Evolutionary conservation across 2,329 filamentous ascomycete species (phyloP).

Genomic region (Nannizzia gypsea): DNA sequence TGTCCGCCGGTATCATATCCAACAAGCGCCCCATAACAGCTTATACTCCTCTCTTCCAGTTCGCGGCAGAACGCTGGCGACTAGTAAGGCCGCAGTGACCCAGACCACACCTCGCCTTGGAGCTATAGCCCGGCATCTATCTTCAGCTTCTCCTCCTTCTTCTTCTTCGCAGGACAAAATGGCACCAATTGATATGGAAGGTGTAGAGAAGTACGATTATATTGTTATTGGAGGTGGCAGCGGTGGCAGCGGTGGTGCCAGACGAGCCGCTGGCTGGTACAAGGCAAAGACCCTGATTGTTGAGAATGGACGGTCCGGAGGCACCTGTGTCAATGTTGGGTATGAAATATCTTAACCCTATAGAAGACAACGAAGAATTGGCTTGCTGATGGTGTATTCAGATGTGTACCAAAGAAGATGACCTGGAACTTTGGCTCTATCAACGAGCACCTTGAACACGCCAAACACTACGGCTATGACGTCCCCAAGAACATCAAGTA

Average conservation of each 20-base stretch:
- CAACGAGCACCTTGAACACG: constrained; percentile 36
- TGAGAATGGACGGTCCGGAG: constrained; percentile 38
- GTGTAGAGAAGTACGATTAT: constrained; percentile 41
- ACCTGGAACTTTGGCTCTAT: constrained; percentile 42
- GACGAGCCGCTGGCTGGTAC: constrained; percentile 42
- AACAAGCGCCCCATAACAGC: not conserved
- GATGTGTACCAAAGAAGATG: constrained; percentile 44
- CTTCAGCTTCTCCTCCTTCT: constrained; percentile 9
- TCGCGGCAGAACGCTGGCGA: not conserved
- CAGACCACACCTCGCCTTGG: constrained; percentile 24
- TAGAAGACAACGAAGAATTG: not conserved
- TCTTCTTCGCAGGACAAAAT: constrained; percentile 15
- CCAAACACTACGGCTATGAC: constrained; percentile 38
- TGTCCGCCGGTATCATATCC: not conserved
- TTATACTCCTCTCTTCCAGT: constrained; percentile 1
- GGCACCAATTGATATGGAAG: constrained; percentile 29
- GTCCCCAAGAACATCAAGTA: constrained; percentile 33
- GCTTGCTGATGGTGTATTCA: constrained; percentile 15
- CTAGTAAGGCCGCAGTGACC: not conserved
- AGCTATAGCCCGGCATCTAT: constrained; percentile 33
- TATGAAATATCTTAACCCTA: constrained; percentile 20
- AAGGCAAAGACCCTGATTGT: constrained; percentile 41
- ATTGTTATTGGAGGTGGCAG: constrained; percentile 45
- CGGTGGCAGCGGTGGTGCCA: constrained; percentile 40
- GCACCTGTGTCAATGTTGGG: constrained; percentile 45